These are phyloP conservation scores for Rubia occidens DNA, from an alignment of 305 asterid species.

Conservation along the genomic window DNA sequence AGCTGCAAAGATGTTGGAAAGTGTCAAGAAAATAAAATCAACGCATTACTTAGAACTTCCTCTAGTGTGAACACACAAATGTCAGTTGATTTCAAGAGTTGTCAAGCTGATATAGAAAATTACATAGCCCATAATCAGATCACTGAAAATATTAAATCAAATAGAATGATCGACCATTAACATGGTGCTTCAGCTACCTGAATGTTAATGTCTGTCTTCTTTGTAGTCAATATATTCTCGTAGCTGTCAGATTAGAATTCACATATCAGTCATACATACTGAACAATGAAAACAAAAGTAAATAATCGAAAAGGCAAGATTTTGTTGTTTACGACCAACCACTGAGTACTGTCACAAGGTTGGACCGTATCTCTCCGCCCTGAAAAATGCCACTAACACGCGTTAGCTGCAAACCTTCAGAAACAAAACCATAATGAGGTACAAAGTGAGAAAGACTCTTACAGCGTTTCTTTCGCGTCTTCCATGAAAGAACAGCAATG, in stretches of 20 bases:
- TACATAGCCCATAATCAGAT: constrained; percentile 9
- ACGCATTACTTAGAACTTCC: neutral
- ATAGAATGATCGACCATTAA: neutral
- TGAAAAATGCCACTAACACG: no score
- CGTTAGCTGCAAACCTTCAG: no score
- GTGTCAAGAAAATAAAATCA: neutral
- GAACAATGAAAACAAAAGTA: neutral
- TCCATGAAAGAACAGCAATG: no score
- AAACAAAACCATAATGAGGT: no score
- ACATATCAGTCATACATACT: neutral
- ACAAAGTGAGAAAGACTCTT: no score
- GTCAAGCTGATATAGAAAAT: constrained; percentile 53
- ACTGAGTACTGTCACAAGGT: no score
- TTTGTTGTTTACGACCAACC: neutral
- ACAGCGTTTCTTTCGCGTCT: no score
- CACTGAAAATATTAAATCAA: neutral
- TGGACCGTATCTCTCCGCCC: no score
- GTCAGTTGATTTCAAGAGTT: constrained; percentile 83
- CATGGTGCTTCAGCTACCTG: constrained; percentile 41
- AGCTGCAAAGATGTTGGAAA: constrained; percentile 34
- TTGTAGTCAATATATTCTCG: constrained; percentile 88
- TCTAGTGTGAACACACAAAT: neutral
- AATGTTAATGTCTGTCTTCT: constrained; percentile 87
- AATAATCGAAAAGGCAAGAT: neutral
- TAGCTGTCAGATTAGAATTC: constrained; percentile 37